A percentile compares a stretch with the other conserved stretches of the same genome.
These are phyloP conservation scores for Meripilus lineatus DNA, from an alignment of 1,284 basidiomycete genomes.

Conservation along the genomic window DNA sequence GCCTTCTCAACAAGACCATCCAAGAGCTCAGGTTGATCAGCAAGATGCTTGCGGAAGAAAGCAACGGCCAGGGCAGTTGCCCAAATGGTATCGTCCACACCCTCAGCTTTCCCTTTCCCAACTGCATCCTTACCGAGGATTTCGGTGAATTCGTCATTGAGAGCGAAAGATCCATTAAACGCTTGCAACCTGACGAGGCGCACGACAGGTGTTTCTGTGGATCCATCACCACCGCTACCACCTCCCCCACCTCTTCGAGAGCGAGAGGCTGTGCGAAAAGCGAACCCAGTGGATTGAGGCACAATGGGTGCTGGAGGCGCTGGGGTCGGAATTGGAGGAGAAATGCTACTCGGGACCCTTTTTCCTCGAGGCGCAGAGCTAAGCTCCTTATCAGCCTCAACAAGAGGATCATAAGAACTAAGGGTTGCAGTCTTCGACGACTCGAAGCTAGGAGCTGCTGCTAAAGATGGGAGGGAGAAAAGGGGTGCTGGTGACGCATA, in stretches of 20 bases:
- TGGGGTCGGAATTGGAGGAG: background rate
- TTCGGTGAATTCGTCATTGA: background rate
- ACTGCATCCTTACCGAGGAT: conserved; percentile 9
- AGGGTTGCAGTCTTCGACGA: background rate
- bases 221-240: background rate
- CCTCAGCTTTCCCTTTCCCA: too few species aligned
- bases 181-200: background rate
- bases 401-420: background rate
- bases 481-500: background rate
- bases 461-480: background rate
- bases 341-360: background rate
- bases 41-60: conserved; percentile 1
- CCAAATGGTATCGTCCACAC: conserved; percentile 5
- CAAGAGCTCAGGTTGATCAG: background rate
- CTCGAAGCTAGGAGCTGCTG: background rate
- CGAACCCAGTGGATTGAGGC: background rate
- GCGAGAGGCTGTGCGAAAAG: background rate
- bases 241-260: background rate
- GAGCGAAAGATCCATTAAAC: conserved; percentile 9
- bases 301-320: background rate
- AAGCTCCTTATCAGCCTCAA: background rate
- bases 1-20: conserved; percentile 8
- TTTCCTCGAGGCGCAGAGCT: background rate
- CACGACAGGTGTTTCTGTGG: background rate
- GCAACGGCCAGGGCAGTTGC: conserved; percentile 2